phyloP scores from a whole-genome alignment of 345 rosid genomes.

The Turritis glabra region DNA sequence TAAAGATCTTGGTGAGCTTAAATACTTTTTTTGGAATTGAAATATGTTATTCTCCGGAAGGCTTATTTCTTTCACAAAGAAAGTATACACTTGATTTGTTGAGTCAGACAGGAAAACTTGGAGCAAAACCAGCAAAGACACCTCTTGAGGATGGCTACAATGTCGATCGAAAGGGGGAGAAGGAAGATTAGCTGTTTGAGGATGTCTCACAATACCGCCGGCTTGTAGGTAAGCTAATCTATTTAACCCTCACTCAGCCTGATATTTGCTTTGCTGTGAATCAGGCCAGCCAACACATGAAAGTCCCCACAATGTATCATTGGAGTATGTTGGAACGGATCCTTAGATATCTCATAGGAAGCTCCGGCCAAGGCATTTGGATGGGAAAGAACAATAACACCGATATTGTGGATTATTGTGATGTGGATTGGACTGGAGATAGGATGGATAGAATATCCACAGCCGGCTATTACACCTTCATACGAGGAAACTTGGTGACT shows the following conservation, averaged over 20 bases:
- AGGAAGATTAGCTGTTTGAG: background rate
- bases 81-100: background rate
- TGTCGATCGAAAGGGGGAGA: background rate
- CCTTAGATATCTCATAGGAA: background rate
- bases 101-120: background rate
- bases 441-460: too few species aligned
- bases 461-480: too few species aligned
- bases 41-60: background rate
- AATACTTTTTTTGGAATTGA: background rate
- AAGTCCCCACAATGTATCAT: background rate
- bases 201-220: background rate
- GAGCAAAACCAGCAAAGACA: background rate
- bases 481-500: too few species aligned
- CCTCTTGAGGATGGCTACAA: background rate
- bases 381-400: background rate
- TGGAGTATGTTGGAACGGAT: background rate
- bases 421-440: too few species aligned
- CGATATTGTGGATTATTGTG: background rate
- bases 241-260: background rate
- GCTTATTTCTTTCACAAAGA: background rate
- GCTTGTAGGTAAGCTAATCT: background rate
- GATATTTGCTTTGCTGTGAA: background rate
- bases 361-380: background rate
- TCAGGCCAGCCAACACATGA: background rate
- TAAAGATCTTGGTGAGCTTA: background rate